Percentiles rank a stretch among this genome's conserved stretches.
Conservation (phyloP, 2,329 filamentous ascomycete genomes). For the Trichoderma polysporum region DNA sequence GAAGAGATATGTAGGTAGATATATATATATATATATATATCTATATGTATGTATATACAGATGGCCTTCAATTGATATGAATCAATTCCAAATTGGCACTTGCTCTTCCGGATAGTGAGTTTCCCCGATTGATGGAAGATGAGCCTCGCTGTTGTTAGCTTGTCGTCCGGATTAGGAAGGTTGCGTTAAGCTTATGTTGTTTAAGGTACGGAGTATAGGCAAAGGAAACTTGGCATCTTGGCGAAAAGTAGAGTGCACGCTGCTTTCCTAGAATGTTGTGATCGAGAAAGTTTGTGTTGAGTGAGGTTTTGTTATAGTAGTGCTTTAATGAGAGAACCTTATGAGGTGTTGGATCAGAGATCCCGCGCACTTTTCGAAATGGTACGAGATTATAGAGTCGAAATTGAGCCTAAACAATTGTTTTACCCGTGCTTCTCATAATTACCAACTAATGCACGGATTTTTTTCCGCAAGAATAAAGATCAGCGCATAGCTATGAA, state of each 20-base stretch:
- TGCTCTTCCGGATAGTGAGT: background rate
- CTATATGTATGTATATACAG: background rate
- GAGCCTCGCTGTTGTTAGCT: background rate
- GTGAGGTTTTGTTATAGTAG: background rate
- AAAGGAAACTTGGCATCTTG: background rate
- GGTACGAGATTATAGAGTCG: background rate
- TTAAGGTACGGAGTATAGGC: background rate
- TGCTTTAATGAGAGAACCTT: no score
- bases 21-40: background rate
- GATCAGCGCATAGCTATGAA: no score
- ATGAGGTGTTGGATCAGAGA: background rate
- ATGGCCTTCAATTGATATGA: background rate
- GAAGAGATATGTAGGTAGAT: background rate
- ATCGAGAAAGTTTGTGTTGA: background rate
- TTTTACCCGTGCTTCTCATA: background rate
- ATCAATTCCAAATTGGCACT: background rate
- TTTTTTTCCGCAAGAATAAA: background rate
- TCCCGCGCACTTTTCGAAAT: background rate
- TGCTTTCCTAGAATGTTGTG: background rate
- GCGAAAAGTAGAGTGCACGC: background rate
- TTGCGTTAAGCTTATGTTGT: slow-evolving; percentile 10
- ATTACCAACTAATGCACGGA: background rate
- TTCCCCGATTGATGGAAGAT: background rate
- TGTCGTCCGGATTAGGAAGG: background rate
- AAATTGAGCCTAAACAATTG: background rate